Conservation (phyloP, 257 asterid species). For the Forsythia viridissima region DNA sequence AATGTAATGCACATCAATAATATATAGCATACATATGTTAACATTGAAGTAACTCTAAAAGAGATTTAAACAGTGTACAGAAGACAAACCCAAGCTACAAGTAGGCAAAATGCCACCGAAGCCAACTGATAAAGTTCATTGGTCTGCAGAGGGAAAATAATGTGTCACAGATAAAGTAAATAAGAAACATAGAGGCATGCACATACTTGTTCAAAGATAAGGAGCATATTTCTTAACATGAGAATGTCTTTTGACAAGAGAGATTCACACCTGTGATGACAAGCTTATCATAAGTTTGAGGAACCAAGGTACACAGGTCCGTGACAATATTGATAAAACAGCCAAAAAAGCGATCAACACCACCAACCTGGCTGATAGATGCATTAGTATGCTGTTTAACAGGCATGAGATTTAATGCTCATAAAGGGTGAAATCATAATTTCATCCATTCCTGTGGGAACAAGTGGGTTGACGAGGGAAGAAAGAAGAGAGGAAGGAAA, state of each 20-base stretch:
- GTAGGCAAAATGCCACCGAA: constrained; percentile 95
- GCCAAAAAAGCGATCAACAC: constrained; percentile 83
- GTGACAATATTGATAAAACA: constrained; percentile 64
- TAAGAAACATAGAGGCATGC: constrained; percentile 20
- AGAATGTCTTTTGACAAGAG: background rate
- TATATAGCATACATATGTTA: background rate
- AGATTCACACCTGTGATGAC: constrained; percentile 81
- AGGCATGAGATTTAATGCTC: constrained; percentile 10
- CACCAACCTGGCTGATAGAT: constrained; percentile 88
- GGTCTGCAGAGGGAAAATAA: constrained; percentile 60
- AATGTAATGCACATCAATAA: background rate
- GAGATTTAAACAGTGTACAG: constrained; percentile 16
- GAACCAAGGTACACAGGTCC: constrained; percentile 98
- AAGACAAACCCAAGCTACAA: constrained; percentile 94
- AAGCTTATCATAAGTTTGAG: constrained; percentile 97
- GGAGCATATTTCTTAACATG: constrained; percentile 13
- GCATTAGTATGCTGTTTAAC: constrained; percentile 47
- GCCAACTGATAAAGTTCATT: constrained; percentile 97
- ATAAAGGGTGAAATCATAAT: constrained; percentile 8
- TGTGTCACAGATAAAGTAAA: constrained; percentile 20
- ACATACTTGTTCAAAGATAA: constrained; percentile 3
- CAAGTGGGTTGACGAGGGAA: background rate
- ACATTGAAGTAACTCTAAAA: background rate
- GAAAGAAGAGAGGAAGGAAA: background rate
- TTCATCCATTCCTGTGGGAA: background rate